Conservation (phyloP, 148 eudicot genomes). For the Polygonum aviculare region DNA sequence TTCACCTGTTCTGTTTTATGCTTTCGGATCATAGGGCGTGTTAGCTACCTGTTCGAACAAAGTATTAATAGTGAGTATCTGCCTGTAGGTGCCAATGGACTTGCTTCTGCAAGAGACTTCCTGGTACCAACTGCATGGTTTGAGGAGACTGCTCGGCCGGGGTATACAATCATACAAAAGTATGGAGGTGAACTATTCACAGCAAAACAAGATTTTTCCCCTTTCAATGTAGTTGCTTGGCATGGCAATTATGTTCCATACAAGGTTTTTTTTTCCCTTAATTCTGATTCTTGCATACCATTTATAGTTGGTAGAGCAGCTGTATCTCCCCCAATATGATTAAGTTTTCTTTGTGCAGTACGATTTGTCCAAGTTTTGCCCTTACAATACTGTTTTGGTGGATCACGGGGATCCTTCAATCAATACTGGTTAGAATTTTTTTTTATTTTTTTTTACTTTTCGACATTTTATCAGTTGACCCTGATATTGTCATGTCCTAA, state of each 20-base stretch:
- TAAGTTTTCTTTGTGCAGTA: conserved; percentile 50
- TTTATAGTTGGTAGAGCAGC: not conserved
- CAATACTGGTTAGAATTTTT: conserved; percentile 58
- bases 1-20: not conserved
- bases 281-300: not conserved
- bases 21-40: not conserved
- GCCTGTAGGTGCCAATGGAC: conserved; percentile 91
- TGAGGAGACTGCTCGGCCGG: conserved; percentile 50
- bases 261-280: conserved; percentile 43
- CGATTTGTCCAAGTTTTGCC: conserved; percentile 77
- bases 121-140: conserved; percentile 84
- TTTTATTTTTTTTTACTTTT: not conserved
- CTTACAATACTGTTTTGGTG: conserved; percentile 83
- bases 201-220: conserved; percentile 93
- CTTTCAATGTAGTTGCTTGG: conserved; percentile 98
- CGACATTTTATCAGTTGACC: not conserved
- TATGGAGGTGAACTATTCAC: conserved; percentile 94
- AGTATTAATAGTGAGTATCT: conserved; percentile 11
- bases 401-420: conserved; percentile 98
- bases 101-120: conserved; percentile 87
- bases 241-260: conserved; percentile 95
- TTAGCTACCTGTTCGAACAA: not conserved
- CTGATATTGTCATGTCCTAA: not conserved
- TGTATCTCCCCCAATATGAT: not conserved
- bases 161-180: conserved; percentile 77